These are phyloP conservation scores for Sporisorium exsertum DNA, from an alignment of 1,284 basidiomycete genomes.

Conservation along the genomic window DNA sequence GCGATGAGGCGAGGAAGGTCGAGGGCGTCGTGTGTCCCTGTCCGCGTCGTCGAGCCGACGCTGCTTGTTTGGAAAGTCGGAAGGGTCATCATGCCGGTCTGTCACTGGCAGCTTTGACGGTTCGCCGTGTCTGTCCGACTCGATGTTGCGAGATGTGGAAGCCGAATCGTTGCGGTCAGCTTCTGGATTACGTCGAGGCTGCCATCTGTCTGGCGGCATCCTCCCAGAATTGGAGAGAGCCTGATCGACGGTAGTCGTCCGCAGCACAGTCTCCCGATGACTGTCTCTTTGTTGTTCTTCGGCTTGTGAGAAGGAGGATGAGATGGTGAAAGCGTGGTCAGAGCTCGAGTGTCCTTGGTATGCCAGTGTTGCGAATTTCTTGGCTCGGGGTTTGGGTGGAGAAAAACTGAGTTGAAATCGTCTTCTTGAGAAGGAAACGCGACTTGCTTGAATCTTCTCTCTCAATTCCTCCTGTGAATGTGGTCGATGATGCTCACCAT, in stretches of 20 bases:
- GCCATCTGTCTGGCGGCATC: conserved; percentile 40
- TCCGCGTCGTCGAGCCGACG: conserved; percentile 28
- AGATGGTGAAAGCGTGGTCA: background rate
- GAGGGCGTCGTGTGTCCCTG: conserved; percentile 3
- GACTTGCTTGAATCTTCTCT: background rate
- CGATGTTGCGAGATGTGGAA: conserved; percentile 2
- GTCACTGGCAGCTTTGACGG: conserved; percentile 12
- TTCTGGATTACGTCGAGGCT: conserved; percentile 28
- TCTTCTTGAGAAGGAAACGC: conserved; percentile 5
- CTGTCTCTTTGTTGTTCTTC: conserved; percentile 2
- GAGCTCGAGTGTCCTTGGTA: background rate
- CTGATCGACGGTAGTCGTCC: background rate
- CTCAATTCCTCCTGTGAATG: background rate
- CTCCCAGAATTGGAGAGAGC: background rate
- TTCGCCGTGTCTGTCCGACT: conserved; percentile 8
- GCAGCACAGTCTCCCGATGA: conserved; percentile 1
- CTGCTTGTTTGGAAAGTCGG: conserved; percentile 30
- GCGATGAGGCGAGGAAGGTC: conserved; percentile 19
- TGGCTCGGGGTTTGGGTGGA: conserved; percentile 1
- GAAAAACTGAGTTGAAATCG: conserved; percentile 15
- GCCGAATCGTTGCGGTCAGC: conserved; percentile 13
- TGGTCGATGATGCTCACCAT: background rate
- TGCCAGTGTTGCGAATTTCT: conserved; percentile 15
- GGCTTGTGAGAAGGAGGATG: background rate
- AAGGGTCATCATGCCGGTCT: conserved; percentile 15